Evolutionary conservation across 371 early-diverging fungal species (phyloP).

Genomic region (Mortierella sp.): DNA sequence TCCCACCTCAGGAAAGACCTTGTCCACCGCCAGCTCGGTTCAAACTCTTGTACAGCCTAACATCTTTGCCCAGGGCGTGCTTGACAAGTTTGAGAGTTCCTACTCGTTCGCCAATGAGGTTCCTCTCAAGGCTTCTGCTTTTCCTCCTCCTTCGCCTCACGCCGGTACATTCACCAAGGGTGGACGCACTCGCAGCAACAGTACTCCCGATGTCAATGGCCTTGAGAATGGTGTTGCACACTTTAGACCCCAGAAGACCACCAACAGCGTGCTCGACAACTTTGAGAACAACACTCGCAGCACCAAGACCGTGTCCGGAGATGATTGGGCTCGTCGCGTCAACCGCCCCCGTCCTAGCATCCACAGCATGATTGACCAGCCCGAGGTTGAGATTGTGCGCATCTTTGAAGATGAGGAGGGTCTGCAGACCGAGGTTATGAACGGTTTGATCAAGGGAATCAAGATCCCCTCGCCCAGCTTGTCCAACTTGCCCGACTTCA

Average conservation of each 20-base stretch:
- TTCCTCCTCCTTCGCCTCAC: conserved; percentile 36
- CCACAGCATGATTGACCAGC: conserved; percentile 52
- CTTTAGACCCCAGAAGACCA: conserved; percentile 50
- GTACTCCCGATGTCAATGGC: conserved; percentile 44
- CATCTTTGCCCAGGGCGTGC: conserved; percentile 37
- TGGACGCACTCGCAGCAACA: conserved; percentile 51
- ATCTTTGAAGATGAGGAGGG: conserved; percentile 65
- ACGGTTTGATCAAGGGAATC: conserved; percentile 86
- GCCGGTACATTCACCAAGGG: conserved; percentile 16
- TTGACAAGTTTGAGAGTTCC: conserved; percentile 41
- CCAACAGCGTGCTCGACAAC: conserved; percentile 53
- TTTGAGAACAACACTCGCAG: conserved; percentile 44
- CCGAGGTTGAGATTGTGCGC: conserved; percentile 51
- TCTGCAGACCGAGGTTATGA: conserved; percentile 88
- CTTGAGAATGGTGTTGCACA: conserved; percentile 34
- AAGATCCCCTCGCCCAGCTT: conserved; percentile 89
- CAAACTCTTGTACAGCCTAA: conserved; percentile 52
- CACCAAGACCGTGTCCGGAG: conserved; percentile 50
- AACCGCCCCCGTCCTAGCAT: conserved; percentile 47
- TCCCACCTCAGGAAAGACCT: conserved; percentile 26
- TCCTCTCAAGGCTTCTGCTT: conserved; percentile 22
- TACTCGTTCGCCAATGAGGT: conserved; percentile 45
- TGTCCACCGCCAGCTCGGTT: conserved; percentile 53
- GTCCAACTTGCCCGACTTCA: conserved; percentile 80
- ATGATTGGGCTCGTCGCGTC: conserved; percentile 50